Percentiles rank a stretch among this genome's conserved stretches.
phyloP scores from a whole-genome alignment of 2,329 filamentous ascomycete genomes.

The Thelonectria discophora region DNA sequence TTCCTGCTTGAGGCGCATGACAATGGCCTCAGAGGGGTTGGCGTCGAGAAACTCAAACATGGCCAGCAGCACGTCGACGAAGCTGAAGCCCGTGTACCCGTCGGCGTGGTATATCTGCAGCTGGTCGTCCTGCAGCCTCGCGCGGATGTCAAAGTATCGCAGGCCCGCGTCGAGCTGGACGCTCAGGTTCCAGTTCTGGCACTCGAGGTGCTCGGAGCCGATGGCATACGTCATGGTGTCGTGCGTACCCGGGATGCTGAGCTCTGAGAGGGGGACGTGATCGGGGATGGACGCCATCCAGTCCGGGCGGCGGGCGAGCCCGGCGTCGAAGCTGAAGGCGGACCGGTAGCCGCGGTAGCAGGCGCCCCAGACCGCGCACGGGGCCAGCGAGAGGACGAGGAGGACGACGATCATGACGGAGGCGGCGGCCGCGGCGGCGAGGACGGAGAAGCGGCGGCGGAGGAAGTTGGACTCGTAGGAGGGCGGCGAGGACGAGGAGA shows the following conservation, averaged over 20 bases:
- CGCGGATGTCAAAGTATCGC: slow-evolving; percentile 60
- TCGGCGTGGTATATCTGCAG: slow-evolving; percentile 59
- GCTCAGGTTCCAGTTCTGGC: slow-evolving; percentile 57
- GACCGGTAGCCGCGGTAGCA: slow-evolving; percentile 45
- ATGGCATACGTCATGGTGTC: slow-evolving; percentile 61
- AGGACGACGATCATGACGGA: slow-evolving; percentile 41
- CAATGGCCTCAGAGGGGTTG: slow-evolving; percentile 56
- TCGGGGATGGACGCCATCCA: slow-evolving; percentile 59
- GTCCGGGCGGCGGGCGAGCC: slow-evolving; percentile 42
- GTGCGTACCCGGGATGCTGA: slow-evolving; percentile 63
- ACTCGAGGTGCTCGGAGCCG: slow-evolving; percentile 49
- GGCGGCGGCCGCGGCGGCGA: slow-evolving; percentile 31
- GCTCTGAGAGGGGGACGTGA: slow-evolving; percentile 50
- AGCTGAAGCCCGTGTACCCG: slow-evolving; percentile 56
- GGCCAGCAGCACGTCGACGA: slow-evolving; percentile 53
- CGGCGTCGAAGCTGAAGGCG: slow-evolving; percentile 55
- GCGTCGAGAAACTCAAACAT: slow-evolving; percentile 57
- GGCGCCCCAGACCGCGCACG: slow-evolving; percentile 40
- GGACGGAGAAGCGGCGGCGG: slow-evolving; percentile 33
- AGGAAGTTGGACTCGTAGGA: not conserved
- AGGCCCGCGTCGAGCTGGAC: slow-evolving; percentile 57
- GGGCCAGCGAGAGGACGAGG: slow-evolving; percentile 40
- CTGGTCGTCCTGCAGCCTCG: slow-evolving; percentile 52
- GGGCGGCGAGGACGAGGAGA: too few relatives aligned
- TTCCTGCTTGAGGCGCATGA: slow-evolving; percentile 62